Evolutionary conservation across 495 filamentous ascomycete genomes (phyloP), one percentile per base, ranked within the genome.

Genomic region (Gamarada debralockiae): DNA sequence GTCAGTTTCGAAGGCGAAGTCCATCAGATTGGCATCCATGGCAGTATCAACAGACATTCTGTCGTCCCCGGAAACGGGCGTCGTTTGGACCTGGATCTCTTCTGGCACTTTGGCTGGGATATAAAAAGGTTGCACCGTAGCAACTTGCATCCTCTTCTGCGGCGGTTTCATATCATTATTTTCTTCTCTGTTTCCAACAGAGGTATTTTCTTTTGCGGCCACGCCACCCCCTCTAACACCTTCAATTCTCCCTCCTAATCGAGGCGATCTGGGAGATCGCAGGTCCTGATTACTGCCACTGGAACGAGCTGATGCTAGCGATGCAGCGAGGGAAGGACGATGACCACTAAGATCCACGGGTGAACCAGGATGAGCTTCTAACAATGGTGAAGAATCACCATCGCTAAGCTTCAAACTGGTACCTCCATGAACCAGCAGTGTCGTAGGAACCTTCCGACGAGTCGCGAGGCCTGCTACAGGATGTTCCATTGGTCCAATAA

Each of bases 161-260:
- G 60, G 12, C 64, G 39, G 48, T 64, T 63, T 29, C 66, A 47
- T 31, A 59, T 64, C 41, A 67, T 56, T 45, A 60, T 65, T 49
- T 65, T 64, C 39, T 50, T 54, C 36, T 37, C 55, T 22, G 38
- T 34, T 31, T 58, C 45, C 48, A 59, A 27, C 38, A 43, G 48
- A 49, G 37, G 20, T 38, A 34, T 50, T 48, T 59, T 48, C 66
- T 75, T 77, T 79, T 71, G 73, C 77, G 77, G 76, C 71, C 76
- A 77, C 70, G 71, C 67, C 72, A 64, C 62, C 63, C 70, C 65
- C 70, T 53, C 44, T 61, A 60, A 67, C 62, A 64, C 64, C 65
- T 68, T 60, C 66, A 53, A 62, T 59, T 43, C 48, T 61, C 50
- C 56, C 61, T 36, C 37, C 56, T 22, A 53, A 53, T 62, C 52